Base-by-base conservation (phyloP, 75 land plant genomes). In the Larix kaempferi region DNA sequence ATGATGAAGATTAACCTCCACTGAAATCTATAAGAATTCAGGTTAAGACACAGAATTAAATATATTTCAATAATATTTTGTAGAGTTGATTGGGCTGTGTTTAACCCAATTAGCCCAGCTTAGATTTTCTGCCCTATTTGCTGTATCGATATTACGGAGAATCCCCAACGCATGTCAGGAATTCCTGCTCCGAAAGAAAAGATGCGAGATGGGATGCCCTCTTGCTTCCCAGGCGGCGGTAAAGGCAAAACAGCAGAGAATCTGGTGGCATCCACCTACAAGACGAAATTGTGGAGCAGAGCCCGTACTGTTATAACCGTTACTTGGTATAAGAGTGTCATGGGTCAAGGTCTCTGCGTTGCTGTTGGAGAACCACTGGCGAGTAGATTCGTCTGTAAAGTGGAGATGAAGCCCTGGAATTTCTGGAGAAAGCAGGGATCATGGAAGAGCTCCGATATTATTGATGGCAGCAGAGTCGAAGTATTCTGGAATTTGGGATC, bases 361-460 rank as follows among this genome's bases (percentile, higher is more conserved):
- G 23, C n/a, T 3, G 71, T 80, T 4, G 79, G 78, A 7, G 79
- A 93, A 64, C 27, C 41, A 56, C 67, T 56, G 84, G 90, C 82
- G 91, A 89, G 77, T 76, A 85, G n/a, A 88, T 83, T 77, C 76
- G 88, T 89, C 39, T 95, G 95, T 80, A 95, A 95, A 78, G 85
- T 91, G 17, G 95, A 95, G 66, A 89, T 95, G 52, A 81, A 83
- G 81, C 91, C 91, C 7, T 93, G 96, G 93, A 74, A 83, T 60
- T 86, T 93, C 78, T 89, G 93, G 91, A 81, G 86, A 37, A 86
- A 84, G 63, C 86, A 87, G 22, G 94, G 94, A 2, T 79, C 80
- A 23, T 57, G 59, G 14, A 91, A 91, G 76, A 73, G 80, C 8
- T 81, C 88, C 54, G 21, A n/a, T 15, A 67, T 89, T 1, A 88